Evolutionary conservation across 768 basidiomycete genomes (phyloP).

Genomic region (Termitomyces eurrhizus): DNA sequence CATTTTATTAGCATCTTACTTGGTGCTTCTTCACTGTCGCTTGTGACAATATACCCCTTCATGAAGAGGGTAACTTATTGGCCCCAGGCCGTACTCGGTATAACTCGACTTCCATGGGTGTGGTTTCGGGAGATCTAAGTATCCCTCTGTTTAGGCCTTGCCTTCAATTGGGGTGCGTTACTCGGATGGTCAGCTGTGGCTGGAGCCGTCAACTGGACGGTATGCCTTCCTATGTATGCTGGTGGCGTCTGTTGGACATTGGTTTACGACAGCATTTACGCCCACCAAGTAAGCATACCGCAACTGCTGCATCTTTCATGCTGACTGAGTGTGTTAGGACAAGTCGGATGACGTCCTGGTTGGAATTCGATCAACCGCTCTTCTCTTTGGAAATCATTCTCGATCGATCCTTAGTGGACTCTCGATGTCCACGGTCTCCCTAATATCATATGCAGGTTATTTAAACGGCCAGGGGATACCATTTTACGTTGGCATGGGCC

Average conservation of each 20-base stretch:
- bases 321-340: constrained; percentile 49
- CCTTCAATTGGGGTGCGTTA: constrained; percentile 97
- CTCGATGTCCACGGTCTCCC: constrained; percentile 66
- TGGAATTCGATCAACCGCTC: constrained; percentile 91
- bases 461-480: constrained; percentile 71
- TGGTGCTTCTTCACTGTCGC: constrained; percentile 84
- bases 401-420: constrained; percentile 73
- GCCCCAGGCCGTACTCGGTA: constrained; percentile 95
- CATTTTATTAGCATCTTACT: constrained; percentile 65
- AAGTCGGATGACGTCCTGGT: constrained; percentile 85
- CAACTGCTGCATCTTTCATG: background rate
- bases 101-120: constrained; percentile 18
- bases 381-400: constrained; percentile 80
- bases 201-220: constrained; percentile 73
- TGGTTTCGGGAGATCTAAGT: background rate
- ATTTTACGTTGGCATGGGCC: constrained; percentile 75
- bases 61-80: constrained; percentile 98
- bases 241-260: constrained; percentile 92
- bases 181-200: constrained; percentile 96
- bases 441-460: constrained; percentile 76
- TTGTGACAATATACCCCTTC: constrained; percentile 88
- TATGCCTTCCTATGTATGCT: constrained; percentile 85
- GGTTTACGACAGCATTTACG: constrained; percentile 97
- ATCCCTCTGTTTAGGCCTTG: constrained; percentile 54
- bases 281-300: constrained; percentile 73